These are phyloP conservation scores for Stagonosporopsis cucurbitacearum DNA, from an alignment of 2,329 filamentous ascomycete genomes.

Conservation along the genomic window DNA sequence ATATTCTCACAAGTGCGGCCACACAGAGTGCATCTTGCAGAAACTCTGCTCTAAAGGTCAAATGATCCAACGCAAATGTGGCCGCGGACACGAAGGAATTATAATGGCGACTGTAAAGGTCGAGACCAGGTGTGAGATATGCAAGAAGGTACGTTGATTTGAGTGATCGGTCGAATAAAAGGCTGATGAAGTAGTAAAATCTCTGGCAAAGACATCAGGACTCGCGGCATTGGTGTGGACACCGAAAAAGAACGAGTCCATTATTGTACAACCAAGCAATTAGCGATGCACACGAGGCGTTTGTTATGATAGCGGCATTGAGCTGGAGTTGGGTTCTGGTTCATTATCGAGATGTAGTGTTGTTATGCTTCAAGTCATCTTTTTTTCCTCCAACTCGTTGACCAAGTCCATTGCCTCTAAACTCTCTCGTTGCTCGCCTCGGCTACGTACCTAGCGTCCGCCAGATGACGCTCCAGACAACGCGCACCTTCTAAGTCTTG, in stretches of 20 bases:
- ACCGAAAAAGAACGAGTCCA: neutral
- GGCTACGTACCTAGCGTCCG: neutral
- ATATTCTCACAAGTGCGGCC: conserved; percentile 55
- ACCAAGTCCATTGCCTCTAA: neutral
- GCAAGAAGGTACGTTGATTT: conserved; percentile 28
- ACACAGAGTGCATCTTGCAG: conserved; percentile 49
- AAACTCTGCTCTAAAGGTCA: conserved; percentile 39
- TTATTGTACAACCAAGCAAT: neutral
- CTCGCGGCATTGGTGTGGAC: neutral
- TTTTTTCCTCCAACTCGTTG: neutral
- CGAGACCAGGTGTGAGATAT: conserved; percentile 35
- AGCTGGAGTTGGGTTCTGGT: neutral
- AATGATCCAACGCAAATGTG: conserved; percentile 43
- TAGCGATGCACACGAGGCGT: neutral
- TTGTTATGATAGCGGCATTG: neutral
- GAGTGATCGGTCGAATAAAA: neutral
- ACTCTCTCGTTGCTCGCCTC: neutral
- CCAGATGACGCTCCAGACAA: neutral
- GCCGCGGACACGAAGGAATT: conserved; percentile 37
- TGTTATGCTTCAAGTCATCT: neutral
- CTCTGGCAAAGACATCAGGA: neutral
- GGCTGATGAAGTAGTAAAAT: conserved; percentile 4
- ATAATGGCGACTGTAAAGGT: conserved; percentile 42
- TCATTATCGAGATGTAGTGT: neutral
- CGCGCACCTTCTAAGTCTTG: neutral